These are phyloP conservation scores for Breviolum minutum DNA, from an alignment of 73 alveolate species.

Conservation along the genomic window DNA sequence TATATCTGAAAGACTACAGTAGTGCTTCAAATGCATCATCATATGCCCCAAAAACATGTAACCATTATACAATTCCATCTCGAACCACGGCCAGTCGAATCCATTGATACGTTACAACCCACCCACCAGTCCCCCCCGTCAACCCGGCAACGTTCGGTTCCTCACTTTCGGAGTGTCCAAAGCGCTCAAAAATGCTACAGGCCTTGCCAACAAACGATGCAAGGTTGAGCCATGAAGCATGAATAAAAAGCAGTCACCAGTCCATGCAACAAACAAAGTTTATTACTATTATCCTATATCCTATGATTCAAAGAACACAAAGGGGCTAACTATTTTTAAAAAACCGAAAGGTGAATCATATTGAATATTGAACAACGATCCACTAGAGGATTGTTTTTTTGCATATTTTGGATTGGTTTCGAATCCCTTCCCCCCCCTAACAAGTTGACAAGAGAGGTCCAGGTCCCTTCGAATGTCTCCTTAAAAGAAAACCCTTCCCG, in stretches of 20 bases:
- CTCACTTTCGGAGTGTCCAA: slow-evolving; percentile 12
- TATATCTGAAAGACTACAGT: too few species aligned
- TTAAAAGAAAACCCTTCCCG: too few species aligned
- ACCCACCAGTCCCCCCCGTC: background rate
- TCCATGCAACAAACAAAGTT: too few species aligned
- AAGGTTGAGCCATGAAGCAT: too few species aligned
- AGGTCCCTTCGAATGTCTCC: too few species aligned
- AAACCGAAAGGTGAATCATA: background rate
- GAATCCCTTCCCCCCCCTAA: background rate
- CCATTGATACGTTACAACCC: too few species aligned
- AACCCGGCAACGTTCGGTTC: background rate
- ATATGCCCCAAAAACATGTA: background rate
- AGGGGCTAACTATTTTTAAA: background rate
- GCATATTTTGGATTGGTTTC: background rate
- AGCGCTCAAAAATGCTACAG: slow-evolving; percentile 36
- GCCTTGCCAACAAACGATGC: background rate
- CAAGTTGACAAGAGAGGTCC: background rate
- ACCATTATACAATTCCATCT: too few species aligned
- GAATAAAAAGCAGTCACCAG: too few species aligned
- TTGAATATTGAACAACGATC: too few species aligned
- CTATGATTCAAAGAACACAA: too few species aligned
- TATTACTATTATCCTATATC: too few species aligned
- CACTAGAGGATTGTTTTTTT: background rate
- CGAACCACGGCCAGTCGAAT: too few species aligned
- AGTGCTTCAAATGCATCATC: background rate